Conservation (phyloP, 148 eudicot species). For the Nepenthes mirabilis region DNA sequence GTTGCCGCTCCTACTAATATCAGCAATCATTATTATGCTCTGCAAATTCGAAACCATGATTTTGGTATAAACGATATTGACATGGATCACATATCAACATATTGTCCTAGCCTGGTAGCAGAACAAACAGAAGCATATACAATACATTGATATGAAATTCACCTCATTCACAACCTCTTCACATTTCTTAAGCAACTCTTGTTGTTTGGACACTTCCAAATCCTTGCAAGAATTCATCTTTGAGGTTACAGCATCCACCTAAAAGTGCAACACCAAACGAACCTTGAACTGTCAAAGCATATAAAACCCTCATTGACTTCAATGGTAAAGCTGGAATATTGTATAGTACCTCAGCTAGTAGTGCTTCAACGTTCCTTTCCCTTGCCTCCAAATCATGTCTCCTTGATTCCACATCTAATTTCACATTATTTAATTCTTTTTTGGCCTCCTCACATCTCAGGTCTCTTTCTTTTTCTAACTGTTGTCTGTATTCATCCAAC, state of each 20-base stretch:
- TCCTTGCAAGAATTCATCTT: conserved; percentile 39
- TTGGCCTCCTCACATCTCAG: conserved; percentile 34
- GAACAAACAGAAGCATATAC: neutral
- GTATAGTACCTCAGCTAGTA: conserved; percentile 44
- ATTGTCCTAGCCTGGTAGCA: too few species aligned
- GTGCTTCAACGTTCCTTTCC: conserved; percentile 45
- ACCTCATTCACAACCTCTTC: conserved; percentile 64
- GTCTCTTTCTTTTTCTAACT: conserved; percentile 55
- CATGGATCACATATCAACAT: too few species aligned
- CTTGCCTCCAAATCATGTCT: conserved; percentile 37
- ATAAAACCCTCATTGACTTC: neutral
- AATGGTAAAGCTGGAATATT: conserved; percentile 1
- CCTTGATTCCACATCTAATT: conserved; percentile 52
- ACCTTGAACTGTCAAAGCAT: neutral
- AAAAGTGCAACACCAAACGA: conserved; percentile 3
- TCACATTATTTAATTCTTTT: conserved; percentile 47
- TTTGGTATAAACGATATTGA: too few species aligned
- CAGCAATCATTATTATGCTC: neutral
- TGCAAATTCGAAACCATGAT: too few species aligned
- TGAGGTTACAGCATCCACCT: conserved; percentile 40
- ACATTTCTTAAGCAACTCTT: conserved; percentile 36
- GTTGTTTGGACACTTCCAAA: conserved; percentile 37
- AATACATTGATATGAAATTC: neutral
- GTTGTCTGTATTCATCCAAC: conserved; percentile 44
- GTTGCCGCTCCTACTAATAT: neutral